Evolutionary conservation across 2,329 filamentous ascomycete genomes (phyloP).

Genomic region (Neofusicoccum umdonicola): DNA sequence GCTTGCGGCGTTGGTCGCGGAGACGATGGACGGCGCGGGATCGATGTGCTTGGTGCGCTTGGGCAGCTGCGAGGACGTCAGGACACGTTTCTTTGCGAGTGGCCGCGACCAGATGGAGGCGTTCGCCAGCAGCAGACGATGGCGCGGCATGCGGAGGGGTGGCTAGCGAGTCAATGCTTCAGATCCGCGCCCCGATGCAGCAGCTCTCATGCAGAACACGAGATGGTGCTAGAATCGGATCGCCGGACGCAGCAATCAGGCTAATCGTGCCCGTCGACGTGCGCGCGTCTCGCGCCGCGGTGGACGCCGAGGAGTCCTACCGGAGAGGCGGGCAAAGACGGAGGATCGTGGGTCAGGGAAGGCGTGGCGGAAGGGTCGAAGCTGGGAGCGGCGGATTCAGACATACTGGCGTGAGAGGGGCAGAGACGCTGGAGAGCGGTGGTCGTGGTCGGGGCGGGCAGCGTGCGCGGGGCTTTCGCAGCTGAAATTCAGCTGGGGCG

Average conservation of each 20-base stretch:
- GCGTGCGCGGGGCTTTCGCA: too few species aligned
- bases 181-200: neutral
- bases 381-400: neutral
- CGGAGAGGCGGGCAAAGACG: slow-evolving; percentile 20
- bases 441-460: neutral
- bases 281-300: neutral
- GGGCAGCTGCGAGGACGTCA: slow-evolving; percentile 70
- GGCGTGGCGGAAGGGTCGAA: slow-evolving; percentile 9
- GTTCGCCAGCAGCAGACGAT: neutral
- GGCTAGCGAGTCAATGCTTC: neutral
- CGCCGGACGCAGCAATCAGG: neutral
- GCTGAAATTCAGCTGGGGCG: neutral
- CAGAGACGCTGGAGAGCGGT: neutral
- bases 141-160: neutral
- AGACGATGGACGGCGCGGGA: slow-evolving; percentile 31
- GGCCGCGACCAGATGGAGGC: neutral
- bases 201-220: neutral
- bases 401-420: neutral
- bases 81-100: slow-evolving; percentile 47
- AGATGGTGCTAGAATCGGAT: neutral
- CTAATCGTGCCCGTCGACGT: neutral
- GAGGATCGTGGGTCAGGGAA: slow-evolving; percentile 22
- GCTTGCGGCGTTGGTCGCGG: slow-evolving; percentile 17
- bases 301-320: slow-evolving; percentile 3
- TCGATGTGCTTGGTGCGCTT: slow-evolving; percentile 73